phyloP scores from a whole-genome alignment of 2,329 filamentous ascomycete species.

The Pyrenochaeta sp. region DNA sequence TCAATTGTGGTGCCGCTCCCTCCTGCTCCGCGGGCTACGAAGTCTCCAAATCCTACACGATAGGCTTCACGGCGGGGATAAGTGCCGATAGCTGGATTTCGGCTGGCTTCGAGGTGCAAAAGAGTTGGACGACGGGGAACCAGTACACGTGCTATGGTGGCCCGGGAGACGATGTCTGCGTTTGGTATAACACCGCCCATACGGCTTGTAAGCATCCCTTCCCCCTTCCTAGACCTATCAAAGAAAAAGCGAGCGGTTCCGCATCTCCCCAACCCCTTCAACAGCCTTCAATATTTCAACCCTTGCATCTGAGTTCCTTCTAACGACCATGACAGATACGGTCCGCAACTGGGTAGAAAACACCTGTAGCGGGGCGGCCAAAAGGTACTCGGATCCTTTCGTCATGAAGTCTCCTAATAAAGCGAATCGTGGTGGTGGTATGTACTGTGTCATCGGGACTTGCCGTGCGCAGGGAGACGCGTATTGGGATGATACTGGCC shows the following conservation, averaged over 20 bases:
- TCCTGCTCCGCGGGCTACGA: slow-evolving; percentile 4
- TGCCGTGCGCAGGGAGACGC: too few relatives aligned
- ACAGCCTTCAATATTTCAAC: too few relatives aligned
- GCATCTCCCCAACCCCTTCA: neutral
- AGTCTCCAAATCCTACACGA: slow-evolving; percentile 5
- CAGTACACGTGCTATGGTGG: slow-evolving; percentile 7
- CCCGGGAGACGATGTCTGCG: slow-evolving; percentile 3
- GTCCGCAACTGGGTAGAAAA: neutral
- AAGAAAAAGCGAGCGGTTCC: too few relatives aligned
- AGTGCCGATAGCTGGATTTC: neutral
- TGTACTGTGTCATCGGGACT: neutral
- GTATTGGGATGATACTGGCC: too few relatives aligned
- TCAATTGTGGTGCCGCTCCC: slow-evolving; percentile 3
- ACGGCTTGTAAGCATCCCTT: slow-evolving; percentile 2
- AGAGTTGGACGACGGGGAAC: slow-evolving; percentile 1
- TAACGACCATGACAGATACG: too few relatives aligned
- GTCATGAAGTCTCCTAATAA: too few relatives aligned
- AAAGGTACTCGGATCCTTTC: neutral
- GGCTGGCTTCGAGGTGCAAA: neutral
- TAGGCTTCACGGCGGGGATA: neutral
- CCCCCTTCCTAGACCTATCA: neutral
- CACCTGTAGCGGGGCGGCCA: neutral
- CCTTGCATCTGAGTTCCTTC: too few relatives aligned
- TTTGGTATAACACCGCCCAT: slow-evolving; percentile 10
- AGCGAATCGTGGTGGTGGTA: neutral